Evolutionary conservation across 2,329 filamentous ascomycete genomes (phyloP).

Genomic region (Coniochaeta prunicola): DNA sequence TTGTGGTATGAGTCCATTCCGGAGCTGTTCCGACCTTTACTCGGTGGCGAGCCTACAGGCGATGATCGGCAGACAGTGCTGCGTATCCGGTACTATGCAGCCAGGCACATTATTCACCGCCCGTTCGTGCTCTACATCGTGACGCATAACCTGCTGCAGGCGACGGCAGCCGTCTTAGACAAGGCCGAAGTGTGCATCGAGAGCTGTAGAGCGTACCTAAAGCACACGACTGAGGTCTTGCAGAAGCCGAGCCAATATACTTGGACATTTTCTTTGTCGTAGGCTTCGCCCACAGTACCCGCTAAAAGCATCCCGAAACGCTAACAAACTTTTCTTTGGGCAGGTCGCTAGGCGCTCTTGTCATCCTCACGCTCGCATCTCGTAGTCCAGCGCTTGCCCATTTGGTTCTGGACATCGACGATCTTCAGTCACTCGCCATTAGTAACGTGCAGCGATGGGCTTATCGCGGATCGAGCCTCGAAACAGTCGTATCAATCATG

Average conservation of each 20-base stretch:
- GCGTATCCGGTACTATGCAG: conserved; percentile 23
- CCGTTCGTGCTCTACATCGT: conserved; percentile 23
- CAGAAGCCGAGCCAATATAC: conserved; percentile 22
- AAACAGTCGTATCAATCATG: conserved; percentile 18
- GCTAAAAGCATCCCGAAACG: no score
- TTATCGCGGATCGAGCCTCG: conserved; percentile 15
- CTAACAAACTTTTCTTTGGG: background rate
- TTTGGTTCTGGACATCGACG: conserved; percentile 22
- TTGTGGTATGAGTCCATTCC: conserved; percentile 24
- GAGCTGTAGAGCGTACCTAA: conserved; percentile 21
- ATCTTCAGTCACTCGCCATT: conserved; percentile 19
- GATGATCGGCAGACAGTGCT: conserved; percentile 18
- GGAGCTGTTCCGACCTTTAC: conserved; percentile 17
- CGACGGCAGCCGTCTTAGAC: conserved; percentile 17
- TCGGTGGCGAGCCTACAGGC: conserved; percentile 12
- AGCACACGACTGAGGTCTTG: conserved; percentile 18
- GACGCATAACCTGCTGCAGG: conserved; percentile 9
- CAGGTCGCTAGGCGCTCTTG: conserved; percentile 22
- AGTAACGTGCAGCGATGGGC: conserved; percentile 19
- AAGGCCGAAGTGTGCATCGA: conserved; percentile 22
- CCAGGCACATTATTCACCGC: conserved; percentile 23
- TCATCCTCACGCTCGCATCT: conserved; percentile 23
- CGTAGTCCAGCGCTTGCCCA: conserved; percentile 16
- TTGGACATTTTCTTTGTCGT: conserved; percentile 26
- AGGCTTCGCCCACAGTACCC: conserved; percentile 3